A percentile compares a stretch with the other conserved stretches of the same genome.
Evolutionary conservation across 768 basidiomycete species (phyloP).

Genomic region (Trametes coccinea): DNA sequence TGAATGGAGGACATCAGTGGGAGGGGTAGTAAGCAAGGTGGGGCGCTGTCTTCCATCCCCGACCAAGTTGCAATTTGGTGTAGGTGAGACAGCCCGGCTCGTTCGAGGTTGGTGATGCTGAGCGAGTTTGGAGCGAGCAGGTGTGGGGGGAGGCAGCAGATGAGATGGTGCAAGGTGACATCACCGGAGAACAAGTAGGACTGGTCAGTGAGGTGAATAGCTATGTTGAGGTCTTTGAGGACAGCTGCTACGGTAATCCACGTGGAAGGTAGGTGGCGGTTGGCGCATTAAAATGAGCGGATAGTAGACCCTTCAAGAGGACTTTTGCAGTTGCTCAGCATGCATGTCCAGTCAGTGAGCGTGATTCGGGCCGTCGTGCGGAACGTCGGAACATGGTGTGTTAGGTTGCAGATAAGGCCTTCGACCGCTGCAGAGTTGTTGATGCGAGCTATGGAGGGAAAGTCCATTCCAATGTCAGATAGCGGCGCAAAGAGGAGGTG

Average conservation of each 20-base stretch:
- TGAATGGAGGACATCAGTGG: too few species aligned
- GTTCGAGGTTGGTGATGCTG: background rate
- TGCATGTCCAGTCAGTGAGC: background rate
- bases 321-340: background rate
- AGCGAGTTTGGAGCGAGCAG: background rate
- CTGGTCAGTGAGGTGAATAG: too few species aligned
- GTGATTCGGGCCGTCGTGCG: background rate
- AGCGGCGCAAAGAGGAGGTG: background rate
- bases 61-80: background rate
- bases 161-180: too few species aligned
- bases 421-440: background rate
- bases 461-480: background rate
- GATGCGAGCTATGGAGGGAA: background rate
- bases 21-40: too few species aligned
- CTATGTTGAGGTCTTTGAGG: too few species aligned
- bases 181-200: too few species aligned
- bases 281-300: too few species aligned
- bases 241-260: too few species aligned
- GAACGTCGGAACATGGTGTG: background rate
- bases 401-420: background rate
- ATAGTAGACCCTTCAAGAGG: background rate
- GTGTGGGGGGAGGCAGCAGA: too few species aligned
- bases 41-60: too few species aligned
- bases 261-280: too few species aligned
- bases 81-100: background rate